phyloP scores from a whole-genome alignment of 257 asterid genomes.

The Hygrophila difformis region DNA sequence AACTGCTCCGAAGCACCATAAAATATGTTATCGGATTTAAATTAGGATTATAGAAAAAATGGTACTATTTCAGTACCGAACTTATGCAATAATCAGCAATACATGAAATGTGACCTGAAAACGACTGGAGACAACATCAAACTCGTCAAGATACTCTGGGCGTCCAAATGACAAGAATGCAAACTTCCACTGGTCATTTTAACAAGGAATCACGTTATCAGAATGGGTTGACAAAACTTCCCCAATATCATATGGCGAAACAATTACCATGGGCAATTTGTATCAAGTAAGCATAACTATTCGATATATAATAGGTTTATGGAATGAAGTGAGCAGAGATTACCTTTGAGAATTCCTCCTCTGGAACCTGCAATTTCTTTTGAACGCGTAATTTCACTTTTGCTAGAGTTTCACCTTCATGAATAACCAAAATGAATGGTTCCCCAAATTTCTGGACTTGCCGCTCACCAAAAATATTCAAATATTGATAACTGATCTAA shows the following conservation, averaged over 20 bases:
- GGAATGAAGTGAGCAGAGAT: background rate
- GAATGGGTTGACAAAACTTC: constrained; percentile 3
- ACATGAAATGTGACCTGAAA: constrained; percentile 54
- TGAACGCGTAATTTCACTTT: constrained; percentile 77
- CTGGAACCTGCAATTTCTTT: constrained; percentile 77
- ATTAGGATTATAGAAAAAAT: constrained; percentile 2
- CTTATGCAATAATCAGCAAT: background rate
- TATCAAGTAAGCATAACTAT: no score
- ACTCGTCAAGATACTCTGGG: constrained; percentile 87
- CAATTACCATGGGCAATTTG: background rate
- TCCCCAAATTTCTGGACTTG: constrained; percentile 94
- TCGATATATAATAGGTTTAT: no score
- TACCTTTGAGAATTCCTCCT: constrained; percentile 91
- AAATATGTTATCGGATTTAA: constrained; percentile 55
- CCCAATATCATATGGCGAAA: constrained; percentile 1
- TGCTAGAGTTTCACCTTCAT: constrained; percentile 83
- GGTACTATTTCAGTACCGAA: constrained; percentile 5
- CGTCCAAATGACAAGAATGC: constrained; percentile 91
- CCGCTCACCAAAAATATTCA: constrained; percentile 36
- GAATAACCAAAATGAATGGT: constrained; percentile 84
- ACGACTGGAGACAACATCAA: constrained; percentile 71
- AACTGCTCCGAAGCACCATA: constrained; percentile 97
- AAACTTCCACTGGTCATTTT: constrained; percentile 69
- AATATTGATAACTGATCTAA: no score
- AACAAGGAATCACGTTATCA: background rate